phyloP scores from a whole-genome alignment of 148 eudicot genomes.

The Chenopodium quinoa region DNA sequence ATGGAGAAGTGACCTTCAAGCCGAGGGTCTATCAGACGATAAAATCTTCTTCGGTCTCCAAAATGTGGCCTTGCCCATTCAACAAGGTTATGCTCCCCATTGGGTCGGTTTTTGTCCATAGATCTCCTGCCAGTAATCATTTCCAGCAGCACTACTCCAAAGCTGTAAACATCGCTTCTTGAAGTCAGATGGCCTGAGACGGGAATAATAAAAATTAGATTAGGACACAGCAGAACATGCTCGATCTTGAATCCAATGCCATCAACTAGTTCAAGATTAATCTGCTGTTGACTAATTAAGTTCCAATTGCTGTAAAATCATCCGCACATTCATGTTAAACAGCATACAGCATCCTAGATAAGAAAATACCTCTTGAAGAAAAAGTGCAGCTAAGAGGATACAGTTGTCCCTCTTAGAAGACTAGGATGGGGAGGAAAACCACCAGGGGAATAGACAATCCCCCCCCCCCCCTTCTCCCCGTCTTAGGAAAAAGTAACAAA shows the following conservation, averaged over 20 bases:
- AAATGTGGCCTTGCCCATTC: slow-evolving; percentile 83
- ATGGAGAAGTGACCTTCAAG: slow-evolving; percentile 77
- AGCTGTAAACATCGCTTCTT: slow-evolving; percentile 75
- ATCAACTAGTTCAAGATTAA: background rate
- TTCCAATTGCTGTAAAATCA: background rate
- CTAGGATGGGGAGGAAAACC: background rate
- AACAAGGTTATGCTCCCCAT: slow-evolving; percentile 74
- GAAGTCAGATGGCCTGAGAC: slow-evolving; percentile 68
- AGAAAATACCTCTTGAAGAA: background rate
- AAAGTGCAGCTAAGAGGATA: background rate
- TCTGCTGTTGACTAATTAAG: background rate
- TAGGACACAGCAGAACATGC: slow-evolving; percentile 9
- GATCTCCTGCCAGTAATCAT: slow-evolving; percentile 78
- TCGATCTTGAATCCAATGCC: background rate
- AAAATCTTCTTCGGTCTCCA: slow-evolving; percentile 59
- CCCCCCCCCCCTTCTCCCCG: too few species aligned
- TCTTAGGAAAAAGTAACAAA: background rate
- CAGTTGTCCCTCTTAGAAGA: background rate
- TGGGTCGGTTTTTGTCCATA: slow-evolving; percentile 78
- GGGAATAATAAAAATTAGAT: slow-evolving; percentile 13
- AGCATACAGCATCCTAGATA: background rate
- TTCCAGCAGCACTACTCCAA: slow-evolving; percentile 72
- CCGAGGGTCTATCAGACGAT: slow-evolving; percentile 66
- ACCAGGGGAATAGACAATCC: background rate
- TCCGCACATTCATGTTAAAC: background rate